Base-by-base conservation (phyloP, 176 grass and related monocot species). In the Puccinellia tenuiflora region DNA sequence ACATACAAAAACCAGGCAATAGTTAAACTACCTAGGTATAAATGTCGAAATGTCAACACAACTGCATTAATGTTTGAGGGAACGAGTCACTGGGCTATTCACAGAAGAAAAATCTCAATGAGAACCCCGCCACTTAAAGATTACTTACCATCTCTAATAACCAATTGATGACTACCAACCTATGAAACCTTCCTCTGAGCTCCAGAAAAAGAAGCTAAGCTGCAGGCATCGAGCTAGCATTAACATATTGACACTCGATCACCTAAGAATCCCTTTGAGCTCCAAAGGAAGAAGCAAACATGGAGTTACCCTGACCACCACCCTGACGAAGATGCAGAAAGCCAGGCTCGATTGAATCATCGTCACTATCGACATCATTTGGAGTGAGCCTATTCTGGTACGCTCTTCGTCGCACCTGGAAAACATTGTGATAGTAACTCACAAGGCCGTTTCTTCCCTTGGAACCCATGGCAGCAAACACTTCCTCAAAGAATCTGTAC, bases 341-440 rank as follows among this genome's bases (percentile, higher is more conserved):
- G 67, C 73, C 66, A 62, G 75, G 75, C 20, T 89, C 87, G 37
- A 87, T 77, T 34, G 67, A 76, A 30, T 90, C 91, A 24, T 90
- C 81, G 48, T 87, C 91, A 65, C 88, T 88, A 65, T 90, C 73
- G 7, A 87, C 79, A 40, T 43, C 29, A 73, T 86, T 33, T 64
- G 48, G 81, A 62, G 57, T n/a, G 2, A 90, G 39, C 18, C 54
- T 50, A 25, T 93, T 93, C 74, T 85, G 85, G 68, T 80, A 80
- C n/a, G 78, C 86, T 66, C 85, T 83, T 31, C 78, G 33, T 59
- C 29, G 61, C 31, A 88, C 35, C 8, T 80, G 68, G 80, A 85
- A 93, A 56, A 93, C 82, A 74, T 93, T 93, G 85, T 88, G 73
- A n/a, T 93, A 93, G 60, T 93, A 93, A 51, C 75, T 86, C 60